Evolutionary conservation across 192 early-diverging fungal species (phyloP).

Genomic region (Mortierella alpina): DNA sequence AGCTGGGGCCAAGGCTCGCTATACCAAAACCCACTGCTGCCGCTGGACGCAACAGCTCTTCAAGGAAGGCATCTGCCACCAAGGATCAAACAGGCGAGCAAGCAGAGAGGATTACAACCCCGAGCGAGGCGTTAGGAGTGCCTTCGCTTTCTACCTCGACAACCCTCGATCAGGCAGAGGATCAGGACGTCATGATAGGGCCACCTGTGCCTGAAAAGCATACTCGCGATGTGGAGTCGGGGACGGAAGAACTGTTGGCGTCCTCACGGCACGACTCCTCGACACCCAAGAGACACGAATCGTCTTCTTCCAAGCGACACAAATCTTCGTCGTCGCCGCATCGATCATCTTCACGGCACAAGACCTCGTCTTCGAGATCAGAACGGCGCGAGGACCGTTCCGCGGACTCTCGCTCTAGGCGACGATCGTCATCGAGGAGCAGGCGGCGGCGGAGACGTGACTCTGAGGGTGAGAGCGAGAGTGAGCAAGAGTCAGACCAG

Average conservation of each 20-base stretch:
- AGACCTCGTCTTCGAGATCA: conserved; percentile 12
- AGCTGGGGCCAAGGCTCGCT: conserved; percentile 14
- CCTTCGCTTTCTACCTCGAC: no score
- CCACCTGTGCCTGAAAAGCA: no score
- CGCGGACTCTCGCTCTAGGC: background rate
- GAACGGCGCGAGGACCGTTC: conserved; percentile 2
- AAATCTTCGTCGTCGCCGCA: background rate
- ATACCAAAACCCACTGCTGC: background rate
- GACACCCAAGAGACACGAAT: background rate
- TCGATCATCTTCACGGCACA: conserved; percentile 12
- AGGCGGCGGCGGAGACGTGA: background rate
- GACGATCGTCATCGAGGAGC: conserved; percentile 7
- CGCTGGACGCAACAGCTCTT: no score
- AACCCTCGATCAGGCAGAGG: no score
- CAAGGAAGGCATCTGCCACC: background rate
- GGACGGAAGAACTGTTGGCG: no score
- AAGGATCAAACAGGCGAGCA: background rate
- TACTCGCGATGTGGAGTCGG: no score
- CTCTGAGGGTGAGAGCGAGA: background rate
- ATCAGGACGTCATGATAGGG: no score
- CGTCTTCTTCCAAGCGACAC: background rate
- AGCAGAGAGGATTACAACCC: background rate
- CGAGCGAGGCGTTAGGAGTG: no score
- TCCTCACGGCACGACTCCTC: background rate
- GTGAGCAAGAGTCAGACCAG: background rate